phyloP scores from a whole-genome alignment of 345 rosid genomes.

The Diplotaxis tenuifolia region DNA sequence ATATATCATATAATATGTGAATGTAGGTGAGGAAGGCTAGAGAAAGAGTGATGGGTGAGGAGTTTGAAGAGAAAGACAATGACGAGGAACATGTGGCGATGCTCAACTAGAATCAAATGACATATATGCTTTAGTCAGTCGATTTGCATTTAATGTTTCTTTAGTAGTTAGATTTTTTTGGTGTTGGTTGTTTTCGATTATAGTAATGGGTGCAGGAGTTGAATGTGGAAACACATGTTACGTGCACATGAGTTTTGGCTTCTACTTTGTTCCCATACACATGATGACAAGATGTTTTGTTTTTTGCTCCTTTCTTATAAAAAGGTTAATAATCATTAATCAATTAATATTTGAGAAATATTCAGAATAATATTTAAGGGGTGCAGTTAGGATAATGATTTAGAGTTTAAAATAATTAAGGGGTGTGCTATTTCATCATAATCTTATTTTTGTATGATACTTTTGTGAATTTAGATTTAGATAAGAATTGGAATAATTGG shows the following conservation, averaged over 20 bases:
- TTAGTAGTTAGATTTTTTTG: not conserved
- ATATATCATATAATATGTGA: not conserved
- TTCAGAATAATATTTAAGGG: not conserved
- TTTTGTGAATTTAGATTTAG: too few species aligned
- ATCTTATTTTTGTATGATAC: not conserved
- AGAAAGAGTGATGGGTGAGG: slow-evolving; percentile 29
- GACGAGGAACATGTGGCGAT: slow-evolving; percentile 24
- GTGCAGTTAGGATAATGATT: not conserved
- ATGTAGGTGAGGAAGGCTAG: slow-evolving; percentile 33
- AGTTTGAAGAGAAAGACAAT: slow-evolving; percentile 25
- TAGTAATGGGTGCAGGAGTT: not conserved
- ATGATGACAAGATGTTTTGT: not conserved
- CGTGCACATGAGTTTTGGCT: slow-evolving; percentile 20
- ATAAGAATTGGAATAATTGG: too few species aligned
- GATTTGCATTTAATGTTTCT: slow-evolving; percentile 1
- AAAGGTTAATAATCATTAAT: slow-evolving; percentile 14
- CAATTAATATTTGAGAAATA: not conserved
- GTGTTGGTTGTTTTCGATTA: slow-evolving; percentile 7
- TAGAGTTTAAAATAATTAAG: not conserved
- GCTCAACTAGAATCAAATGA: not conserved
- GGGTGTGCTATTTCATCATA: not conserved
- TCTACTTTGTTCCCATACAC: slow-evolving; percentile 1
- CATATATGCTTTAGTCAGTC: too few species aligned
- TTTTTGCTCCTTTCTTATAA: not conserved
- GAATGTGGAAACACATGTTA: not conserved